A percentile compares a stretch with the other conserved stretches of the same genome.
Evolutionary conservation across 2,329 filamentous ascomycete genomes (phyloP).

Genomic region (Xylariaceae sp.): DNA sequence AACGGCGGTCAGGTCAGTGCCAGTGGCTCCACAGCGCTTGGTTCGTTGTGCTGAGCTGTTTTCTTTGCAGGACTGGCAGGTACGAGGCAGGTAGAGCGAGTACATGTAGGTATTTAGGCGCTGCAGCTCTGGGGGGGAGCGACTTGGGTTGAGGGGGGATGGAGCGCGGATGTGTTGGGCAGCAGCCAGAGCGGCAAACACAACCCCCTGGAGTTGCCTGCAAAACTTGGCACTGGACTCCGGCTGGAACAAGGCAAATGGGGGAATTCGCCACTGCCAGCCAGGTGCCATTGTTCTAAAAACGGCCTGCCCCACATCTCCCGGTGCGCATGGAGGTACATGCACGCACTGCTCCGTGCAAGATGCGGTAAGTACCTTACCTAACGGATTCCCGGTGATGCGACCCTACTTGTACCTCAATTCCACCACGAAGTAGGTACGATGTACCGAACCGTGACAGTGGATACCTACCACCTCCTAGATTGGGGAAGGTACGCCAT

Average conservation of each 20-base stretch:
- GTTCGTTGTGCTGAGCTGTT: constrained; percentile 10
- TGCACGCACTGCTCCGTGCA: too few relatives aligned
- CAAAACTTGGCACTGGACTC: neutral
- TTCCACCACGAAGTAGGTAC: too few relatives aligned
- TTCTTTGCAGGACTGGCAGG: neutral
- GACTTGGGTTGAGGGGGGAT: neutral
- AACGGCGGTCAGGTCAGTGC: constrained; percentile 15
- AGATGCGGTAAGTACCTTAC: too few relatives aligned
- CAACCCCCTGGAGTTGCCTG: neutral
- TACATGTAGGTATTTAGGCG: neutral
- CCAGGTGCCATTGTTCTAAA: neutral
- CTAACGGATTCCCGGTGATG: too few relatives aligned
- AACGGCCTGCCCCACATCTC: neutral
- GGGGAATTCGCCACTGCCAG: neutral
- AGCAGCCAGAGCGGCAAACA: neutral
- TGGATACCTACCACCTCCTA: too few relatives aligned
- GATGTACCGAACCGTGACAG: too few relatives aligned
- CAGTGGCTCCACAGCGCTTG: constrained; percentile 12
- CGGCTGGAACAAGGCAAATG: neutral
- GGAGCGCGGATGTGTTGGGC: constrained; percentile 1
- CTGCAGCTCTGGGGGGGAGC: neutral
- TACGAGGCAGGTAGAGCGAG: neutral
- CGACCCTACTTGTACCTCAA: too few relatives aligned
- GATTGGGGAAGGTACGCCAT: too few relatives aligned
- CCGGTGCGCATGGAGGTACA: too few relatives aligned